Evolutionary conservation across 768 basidiomycete species (phyloP).

Genomic region (Trametopsis cervina): DNA sequence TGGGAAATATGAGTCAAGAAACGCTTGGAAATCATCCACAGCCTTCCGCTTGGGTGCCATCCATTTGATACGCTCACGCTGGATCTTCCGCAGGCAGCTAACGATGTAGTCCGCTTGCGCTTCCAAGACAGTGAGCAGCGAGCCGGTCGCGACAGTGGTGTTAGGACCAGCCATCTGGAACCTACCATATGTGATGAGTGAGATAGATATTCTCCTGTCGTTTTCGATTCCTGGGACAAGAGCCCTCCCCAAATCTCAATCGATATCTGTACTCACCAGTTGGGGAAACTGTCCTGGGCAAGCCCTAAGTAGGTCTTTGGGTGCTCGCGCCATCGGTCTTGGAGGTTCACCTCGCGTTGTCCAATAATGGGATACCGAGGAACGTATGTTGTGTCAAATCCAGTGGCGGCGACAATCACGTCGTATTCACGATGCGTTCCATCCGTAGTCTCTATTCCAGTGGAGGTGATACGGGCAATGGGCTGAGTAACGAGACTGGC

Average conservation of each 20-base stretch:
- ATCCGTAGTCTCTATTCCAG: conserved; percentile 22
- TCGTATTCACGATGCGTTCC: conserved; percentile 23
- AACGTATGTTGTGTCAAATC: conserved; percentile 18
- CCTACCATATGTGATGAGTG: not conserved
- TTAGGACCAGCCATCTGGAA: conserved; percentile 20
- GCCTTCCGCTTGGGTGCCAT: conserved; percentile 23
- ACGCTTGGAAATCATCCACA: conserved; percentile 23
- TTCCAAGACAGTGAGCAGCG: conserved; percentile 22
- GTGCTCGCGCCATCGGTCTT: conserved; percentile 22
- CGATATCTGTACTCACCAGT: conserved; percentile 12
- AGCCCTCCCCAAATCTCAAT: too few relatives aligned
- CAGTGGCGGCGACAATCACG: conserved; percentile 27
- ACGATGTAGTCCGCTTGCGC: conserved; percentile 21
- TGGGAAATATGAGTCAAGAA: conserved; percentile 16
- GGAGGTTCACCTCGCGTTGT: conserved; percentile 22
- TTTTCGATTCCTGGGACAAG: too few relatives aligned
- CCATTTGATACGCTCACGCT: conserved; percentile 21
- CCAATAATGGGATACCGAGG: conserved; percentile 20
- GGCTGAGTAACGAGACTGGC: too few relatives aligned
- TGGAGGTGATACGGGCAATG: conserved; percentile 22
- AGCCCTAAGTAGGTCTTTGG: conserved; percentile 25
- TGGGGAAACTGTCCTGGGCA: conserved; percentile 26
- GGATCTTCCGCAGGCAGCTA: conserved; percentile 23
- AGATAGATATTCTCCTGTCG: too few relatives aligned
- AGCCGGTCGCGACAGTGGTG: conserved; percentile 19